A percentile compares a stretch with the other conserved stretches of the same genome.
phyloP scores from a whole-genome alignment of 805 yeast genomes.

The Kuraishia hungarica region DNA sequence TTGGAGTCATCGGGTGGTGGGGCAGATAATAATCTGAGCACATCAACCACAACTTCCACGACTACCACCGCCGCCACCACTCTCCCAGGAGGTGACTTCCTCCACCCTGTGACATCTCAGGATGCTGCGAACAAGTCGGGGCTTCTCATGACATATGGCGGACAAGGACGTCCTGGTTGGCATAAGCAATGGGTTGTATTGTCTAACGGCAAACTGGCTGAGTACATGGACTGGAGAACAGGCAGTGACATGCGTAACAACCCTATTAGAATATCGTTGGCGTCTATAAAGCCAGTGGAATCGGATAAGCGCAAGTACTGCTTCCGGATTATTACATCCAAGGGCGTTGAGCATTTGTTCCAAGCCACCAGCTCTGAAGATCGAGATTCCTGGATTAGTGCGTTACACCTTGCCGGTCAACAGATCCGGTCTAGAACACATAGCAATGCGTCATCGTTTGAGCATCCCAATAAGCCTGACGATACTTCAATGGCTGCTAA shows the following conservation, averaged over 20 bases:
- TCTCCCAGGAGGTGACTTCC: background rate
- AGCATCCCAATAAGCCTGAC: background rate
- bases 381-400: slow-evolving; percentile 57
- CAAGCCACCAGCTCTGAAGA: slow-evolving; percentile 70
- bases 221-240: slow-evolving; percentile 74
- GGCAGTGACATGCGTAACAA: slow-evolving; percentile 52
- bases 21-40: no score
- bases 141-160: slow-evolving; percentile 48
- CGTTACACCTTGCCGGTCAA: slow-evolving; percentile 47
- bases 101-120: background rate
- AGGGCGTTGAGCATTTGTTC: slow-evolving; percentile 56
- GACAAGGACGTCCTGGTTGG: slow-evolving; percentile 66
- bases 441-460: background rate
- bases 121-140: slow-evolving; percentile 26
- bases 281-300: slow-evolving; percentile 45
- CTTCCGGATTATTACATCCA: slow-evolving; percentile 69
- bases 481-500: background rate
- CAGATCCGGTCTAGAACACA: slow-evolving; percentile 12
- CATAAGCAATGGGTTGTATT: slow-evolving; percentile 84
- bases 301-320: slow-evolving; percentile 46
- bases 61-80: no score
- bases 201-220: slow-evolving; percentile 56
- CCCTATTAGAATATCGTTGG: slow-evolving; percentile 65
- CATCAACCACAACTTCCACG: no score
- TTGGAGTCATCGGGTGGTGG: background rate